Conservation (phyloP, 2,329 filamentous ascomycete species). For the Penicillium sp. region DNA sequence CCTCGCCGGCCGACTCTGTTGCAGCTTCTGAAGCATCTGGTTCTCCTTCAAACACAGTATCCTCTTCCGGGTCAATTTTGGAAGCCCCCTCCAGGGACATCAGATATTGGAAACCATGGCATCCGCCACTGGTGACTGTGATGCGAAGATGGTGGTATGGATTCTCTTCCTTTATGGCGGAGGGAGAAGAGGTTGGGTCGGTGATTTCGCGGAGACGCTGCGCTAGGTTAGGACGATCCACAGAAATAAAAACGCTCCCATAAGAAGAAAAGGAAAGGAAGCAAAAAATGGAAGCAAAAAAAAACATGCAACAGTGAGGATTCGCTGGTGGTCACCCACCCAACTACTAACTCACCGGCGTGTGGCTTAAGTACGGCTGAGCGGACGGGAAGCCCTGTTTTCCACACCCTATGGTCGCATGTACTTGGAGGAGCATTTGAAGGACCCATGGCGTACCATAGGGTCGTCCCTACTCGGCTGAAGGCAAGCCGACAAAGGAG, state of each 20-base stretch:
- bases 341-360: slow-evolving; percentile 48
- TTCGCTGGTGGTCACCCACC: slow-evolving; percentile 50
- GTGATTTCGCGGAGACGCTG: slow-evolving; percentile 74
- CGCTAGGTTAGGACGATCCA: slow-evolving; percentile 16
- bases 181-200: slow-evolving; percentile 41
- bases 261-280: no score
- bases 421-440: slow-evolving; percentile 19
- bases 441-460: slow-evolving; percentile 14
- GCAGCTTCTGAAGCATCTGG: slow-evolving; percentile 27
- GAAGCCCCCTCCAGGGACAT: slow-evolving; percentile 71
- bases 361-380: slow-evolving; percentile 49
- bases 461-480: not conserved
- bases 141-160: slow-evolving; percentile 84
- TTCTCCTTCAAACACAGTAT: slow-evolving; percentile 78
- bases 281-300: slow-evolving; percentile 10
- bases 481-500: not conserved
- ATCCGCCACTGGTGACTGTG: slow-evolving; percentile 88
- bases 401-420: slow-evolving; percentile 49
- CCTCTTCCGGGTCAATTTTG: slow-evolving; percentile 68
- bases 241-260: not conserved
- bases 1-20: slow-evolving; percentile 46
- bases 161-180: slow-evolving; percentile 52
- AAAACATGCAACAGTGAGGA: slow-evolving; percentile 47
- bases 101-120: slow-evolving; percentile 96
- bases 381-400: slow-evolving; percentile 48